phyloP scores from a whole-genome alignment of 2,329 filamentous ascomycete genomes.

The Acrocalymma vagum region DNA sequence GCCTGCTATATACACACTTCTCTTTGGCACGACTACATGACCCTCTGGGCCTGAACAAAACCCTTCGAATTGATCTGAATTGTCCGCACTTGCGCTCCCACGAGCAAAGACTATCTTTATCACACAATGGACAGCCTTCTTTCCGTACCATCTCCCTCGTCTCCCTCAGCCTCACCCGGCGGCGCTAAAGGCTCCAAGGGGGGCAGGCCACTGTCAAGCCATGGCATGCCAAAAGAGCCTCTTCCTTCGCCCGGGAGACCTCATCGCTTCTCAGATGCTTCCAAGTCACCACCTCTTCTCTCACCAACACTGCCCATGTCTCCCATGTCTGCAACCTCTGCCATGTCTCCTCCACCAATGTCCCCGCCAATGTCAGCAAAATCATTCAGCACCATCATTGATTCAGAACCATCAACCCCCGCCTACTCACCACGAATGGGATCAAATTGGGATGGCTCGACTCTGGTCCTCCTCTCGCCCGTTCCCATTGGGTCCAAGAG shows the following conservation, averaged over 20 bases:
- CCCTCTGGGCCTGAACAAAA: no score
- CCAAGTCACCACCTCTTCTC: conserved; percentile 21
- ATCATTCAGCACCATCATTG: conserved; percentile 46
- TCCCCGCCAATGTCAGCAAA: conserved; percentile 47
- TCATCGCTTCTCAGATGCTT: conserved; percentile 36
- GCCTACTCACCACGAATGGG: conserved; percentile 41
- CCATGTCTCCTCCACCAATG: conserved; percentile 32
- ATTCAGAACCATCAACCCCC: conserved; percentile 48
- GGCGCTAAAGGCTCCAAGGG: no score
- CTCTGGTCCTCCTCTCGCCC: conserved; percentile 36
- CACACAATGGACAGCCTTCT: no score
- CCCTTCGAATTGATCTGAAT: no score
- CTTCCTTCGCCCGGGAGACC: conserved; percentile 35
- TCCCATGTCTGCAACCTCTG: conserved; percentile 33
- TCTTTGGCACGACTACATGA: no score
- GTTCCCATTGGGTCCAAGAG: conserved; percentile 37
- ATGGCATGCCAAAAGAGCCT: conserved; percentile 44
- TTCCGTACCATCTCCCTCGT: conserved; percentile 27
- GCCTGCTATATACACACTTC: no score
- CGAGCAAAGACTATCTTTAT: no score
- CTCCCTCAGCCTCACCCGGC: no score
- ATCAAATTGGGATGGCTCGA: conserved; percentile 36
- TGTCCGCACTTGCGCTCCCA: no score
- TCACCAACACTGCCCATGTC: conserved; percentile 27
- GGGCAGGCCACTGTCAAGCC: conserved; percentile 35